These are phyloP conservation scores for Colletotrichum sp. DNA, from an alignment of 2,329 filamentous ascomycete species.

Conservation along the genomic window DNA sequence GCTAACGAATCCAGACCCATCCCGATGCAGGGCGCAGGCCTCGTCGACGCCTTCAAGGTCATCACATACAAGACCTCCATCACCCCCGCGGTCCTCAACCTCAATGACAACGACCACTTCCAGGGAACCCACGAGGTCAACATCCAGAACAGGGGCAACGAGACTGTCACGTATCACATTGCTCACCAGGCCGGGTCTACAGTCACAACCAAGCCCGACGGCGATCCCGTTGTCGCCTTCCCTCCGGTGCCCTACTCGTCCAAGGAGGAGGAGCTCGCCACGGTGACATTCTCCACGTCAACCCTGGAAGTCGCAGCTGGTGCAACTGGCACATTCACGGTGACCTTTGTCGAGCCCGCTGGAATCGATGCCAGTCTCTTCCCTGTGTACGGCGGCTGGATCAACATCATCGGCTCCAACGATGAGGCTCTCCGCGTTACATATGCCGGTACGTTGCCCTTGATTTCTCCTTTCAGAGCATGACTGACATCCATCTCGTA, in stretches of 20 bases:
- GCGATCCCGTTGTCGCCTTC: conserved; percentile 31
- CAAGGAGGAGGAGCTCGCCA: conserved; percentile 42
- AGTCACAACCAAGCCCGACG: conserved; percentile 52
- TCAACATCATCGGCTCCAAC: conserved; percentile 27
- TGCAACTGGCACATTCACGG: conserved; percentile 46
- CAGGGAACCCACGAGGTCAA: conserved; percentile 52
- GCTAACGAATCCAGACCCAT: neutral
- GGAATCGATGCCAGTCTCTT: conserved; percentile 22
- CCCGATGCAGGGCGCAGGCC: conserved; percentile 49
- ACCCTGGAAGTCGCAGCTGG: conserved; percentile 47
- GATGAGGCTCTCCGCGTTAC: conserved; percentile 27
- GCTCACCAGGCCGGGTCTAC: conserved; percentile 54
- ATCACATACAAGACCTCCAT: conserved; percentile 37
- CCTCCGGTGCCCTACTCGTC: conserved; percentile 41
- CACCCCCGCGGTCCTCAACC: conserved; percentile 57
- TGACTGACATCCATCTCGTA: neutral
- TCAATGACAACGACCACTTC: conserved; percentile 68
- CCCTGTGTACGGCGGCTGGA: conserved; percentile 29
- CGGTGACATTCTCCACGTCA: conserved; percentile 43
- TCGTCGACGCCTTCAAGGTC: conserved; percentile 59
- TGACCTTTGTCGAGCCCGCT: conserved; percentile 41
- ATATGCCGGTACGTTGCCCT: conserved; percentile 18
- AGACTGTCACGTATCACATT: conserved; percentile 55
- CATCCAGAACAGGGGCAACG: conserved; percentile 56
- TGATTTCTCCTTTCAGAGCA: accelerated